phyloP scores from a whole-genome alignment of 352 stramenopile species.

The Phytophthora chlamydospora region DNA sequence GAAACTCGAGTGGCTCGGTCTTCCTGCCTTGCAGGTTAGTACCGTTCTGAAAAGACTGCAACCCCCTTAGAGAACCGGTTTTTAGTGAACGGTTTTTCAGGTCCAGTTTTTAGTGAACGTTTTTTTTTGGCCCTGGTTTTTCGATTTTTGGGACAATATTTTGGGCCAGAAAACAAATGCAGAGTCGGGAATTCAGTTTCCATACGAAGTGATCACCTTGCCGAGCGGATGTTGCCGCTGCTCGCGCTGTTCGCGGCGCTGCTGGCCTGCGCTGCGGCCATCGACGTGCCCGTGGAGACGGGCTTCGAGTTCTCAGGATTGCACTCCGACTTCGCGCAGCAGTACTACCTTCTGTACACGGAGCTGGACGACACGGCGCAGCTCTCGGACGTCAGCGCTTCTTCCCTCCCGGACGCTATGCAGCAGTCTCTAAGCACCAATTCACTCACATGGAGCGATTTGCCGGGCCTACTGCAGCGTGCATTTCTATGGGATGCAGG shows the following conservation, averaged over 20 bases:
- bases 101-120: too few relatives aligned
- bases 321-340: conserved; percentile 75
- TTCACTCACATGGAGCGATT: conserved; percentile 50
- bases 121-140: too few relatives aligned
- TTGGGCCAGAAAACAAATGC: too few relatives aligned
- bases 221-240: conserved; percentile 1
- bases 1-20: too few relatives aligned
- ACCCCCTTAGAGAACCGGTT: too few relatives aligned
- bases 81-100: too few relatives aligned
- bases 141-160: too few relatives aligned
- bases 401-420: conserved; percentile 38
- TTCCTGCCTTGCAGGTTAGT: too few relatives aligned
- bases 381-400: conserved; percentile 30
- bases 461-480: conserved; percentile 65
- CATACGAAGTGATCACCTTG: too few relatives aligned
- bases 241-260: conserved; percentile 3
- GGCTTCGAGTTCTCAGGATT: conserved; percentile 59
- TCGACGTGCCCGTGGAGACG: conserved; percentile 50
- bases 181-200: too few relatives aligned
- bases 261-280: not conserved
- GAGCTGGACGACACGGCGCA: conserved; percentile 38
- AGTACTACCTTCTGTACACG: conserved; percentile 61
- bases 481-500: conserved; percentile 74
- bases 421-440: conserved; percentile 35
- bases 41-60: too few relatives aligned